These are phyloP conservation scores for Nannochloropsis gaditana DNA, from an alignment of 108 stramenopile genomes.

Conservation along the genomic window DNA sequence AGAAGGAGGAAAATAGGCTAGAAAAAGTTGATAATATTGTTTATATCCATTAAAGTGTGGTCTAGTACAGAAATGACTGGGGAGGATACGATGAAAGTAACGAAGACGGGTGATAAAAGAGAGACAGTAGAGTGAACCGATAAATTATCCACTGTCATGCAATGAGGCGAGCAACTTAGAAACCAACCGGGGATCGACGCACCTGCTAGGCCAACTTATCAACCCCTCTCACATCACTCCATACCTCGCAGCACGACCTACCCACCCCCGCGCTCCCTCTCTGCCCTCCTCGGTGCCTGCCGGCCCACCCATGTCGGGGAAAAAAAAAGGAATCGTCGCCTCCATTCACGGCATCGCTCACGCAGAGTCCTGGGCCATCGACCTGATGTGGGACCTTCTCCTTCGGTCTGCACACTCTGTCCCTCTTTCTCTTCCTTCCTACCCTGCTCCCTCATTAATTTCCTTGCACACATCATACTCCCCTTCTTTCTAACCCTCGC, in stretches of 20 bases:
- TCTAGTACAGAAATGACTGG: no score
- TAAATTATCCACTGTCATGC: no score
- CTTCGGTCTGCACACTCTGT: constrained; percentile 28
- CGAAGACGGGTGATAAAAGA: no score
- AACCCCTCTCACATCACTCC: neutral
- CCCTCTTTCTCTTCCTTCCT: neutral
- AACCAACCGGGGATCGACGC: no score
- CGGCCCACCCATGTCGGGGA: neutral
- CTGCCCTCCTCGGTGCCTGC: neutral
- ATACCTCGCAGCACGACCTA: neutral
- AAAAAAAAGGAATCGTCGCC: neutral
- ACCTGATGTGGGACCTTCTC: constrained; percentile 51
- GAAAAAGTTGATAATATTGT: no score
- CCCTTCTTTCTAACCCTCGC: neutral
- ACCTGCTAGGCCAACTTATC: neutral
- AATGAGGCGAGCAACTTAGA: no score
- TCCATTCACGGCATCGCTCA: constrained; percentile 45
- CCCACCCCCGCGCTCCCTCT: neutral
- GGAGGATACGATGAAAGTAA: no score
- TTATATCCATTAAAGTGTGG: no score
- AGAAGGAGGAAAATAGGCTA: neutral
- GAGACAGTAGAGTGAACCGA: no score
- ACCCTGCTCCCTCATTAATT: neutral
- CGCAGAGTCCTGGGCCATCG: constrained; percentile 52
- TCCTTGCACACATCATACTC: neutral